phyloP scores from a whole-genome alignment of 257 asterid genomes.

The Galeopsis tetrahit region DNA sequence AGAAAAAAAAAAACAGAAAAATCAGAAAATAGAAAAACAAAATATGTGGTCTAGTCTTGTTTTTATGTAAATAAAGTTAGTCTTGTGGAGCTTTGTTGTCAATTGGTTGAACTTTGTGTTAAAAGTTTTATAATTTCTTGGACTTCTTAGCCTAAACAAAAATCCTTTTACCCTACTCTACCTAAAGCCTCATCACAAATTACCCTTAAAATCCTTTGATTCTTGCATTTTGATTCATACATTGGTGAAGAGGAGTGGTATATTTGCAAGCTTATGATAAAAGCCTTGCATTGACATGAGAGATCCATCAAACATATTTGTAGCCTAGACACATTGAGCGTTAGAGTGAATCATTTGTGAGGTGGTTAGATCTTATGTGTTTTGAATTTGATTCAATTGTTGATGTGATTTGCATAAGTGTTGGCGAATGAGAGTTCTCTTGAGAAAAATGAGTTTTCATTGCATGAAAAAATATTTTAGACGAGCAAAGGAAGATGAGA shows the following conservation, averaged over 20 bases:
- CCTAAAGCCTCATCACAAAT: not conserved
- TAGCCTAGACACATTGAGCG: not conserved
- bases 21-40: not conserved
- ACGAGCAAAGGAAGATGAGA: not conserved
- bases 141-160: not conserved
- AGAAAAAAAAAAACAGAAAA: not conserved
- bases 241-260: not conserved
- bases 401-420: not conserved
- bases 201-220: not conserved
- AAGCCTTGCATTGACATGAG: not conserved
- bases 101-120: not conserved
- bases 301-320: not conserved
- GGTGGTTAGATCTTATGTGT: not conserved
- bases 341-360: not conserved
- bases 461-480: not conserved
- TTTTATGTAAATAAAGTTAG: not conserved
- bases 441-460: not conserved
- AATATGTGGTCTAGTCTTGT: not conserved
- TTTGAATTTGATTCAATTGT: not conserved
- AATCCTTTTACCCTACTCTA: not conserved
- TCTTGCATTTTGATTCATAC: conserved; percentile 7
- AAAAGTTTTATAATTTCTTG: not conserved
- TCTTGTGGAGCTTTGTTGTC: not conserved
- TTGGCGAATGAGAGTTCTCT: not conserved
- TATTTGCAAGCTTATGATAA: conserved; percentile 1